Conservation (phyloP, 805 yeast genomes). For the Teunomyces pallodes region DNA sequence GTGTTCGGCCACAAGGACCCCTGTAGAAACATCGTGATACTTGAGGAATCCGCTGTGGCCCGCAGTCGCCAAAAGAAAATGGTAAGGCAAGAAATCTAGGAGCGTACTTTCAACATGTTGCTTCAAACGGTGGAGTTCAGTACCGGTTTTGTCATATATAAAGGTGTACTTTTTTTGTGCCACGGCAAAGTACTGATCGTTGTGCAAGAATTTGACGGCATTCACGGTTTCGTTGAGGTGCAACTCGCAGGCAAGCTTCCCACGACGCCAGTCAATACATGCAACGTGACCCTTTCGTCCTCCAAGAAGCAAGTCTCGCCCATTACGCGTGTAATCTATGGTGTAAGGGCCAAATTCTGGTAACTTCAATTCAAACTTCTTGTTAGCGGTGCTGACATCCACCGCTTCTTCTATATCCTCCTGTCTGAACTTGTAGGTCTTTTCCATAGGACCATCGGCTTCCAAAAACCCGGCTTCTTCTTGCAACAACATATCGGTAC, state of each 20-base stretch:
- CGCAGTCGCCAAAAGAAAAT: constrained; percentile 79
- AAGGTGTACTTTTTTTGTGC: constrained; percentile 95
- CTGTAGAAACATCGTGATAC: constrained; percentile 95
- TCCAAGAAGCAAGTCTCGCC: constrained; percentile 78
- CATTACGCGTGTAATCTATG: constrained; percentile 80
- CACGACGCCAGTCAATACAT: constrained; percentile 92
- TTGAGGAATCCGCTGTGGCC: constrained; percentile 87
- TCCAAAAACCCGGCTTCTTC: constrained; percentile 87
- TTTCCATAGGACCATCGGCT: constrained; percentile 89
- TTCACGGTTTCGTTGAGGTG: constrained; percentile 85
- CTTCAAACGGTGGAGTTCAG: constrained; percentile 86
- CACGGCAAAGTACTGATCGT: constrained; percentile 90
- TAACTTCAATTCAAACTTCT: constrained; percentile 70
- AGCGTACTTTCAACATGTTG: constrained; percentile 84
- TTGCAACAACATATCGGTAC: constrained; percentile 78
- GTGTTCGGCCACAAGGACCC: constrained; percentile 75
- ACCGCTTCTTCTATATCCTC: constrained; percentile 73
- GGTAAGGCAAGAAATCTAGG: constrained; percentile 89
- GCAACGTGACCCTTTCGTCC: constrained; percentile 96
- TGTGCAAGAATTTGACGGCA: constrained; percentile 87
- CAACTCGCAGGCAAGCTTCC: constrained; percentile 76
- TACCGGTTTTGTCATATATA: constrained; percentile 87
- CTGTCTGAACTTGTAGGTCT: constrained; percentile 82
- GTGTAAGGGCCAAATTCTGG: constrained; percentile 84
- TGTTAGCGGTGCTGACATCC: constrained; percentile 71